Evolutionary conservation across 139 green algal genomes (phyloP), one percentile per base, ranked within the genome.

Genomic region (Mesostigma viride): DNA sequence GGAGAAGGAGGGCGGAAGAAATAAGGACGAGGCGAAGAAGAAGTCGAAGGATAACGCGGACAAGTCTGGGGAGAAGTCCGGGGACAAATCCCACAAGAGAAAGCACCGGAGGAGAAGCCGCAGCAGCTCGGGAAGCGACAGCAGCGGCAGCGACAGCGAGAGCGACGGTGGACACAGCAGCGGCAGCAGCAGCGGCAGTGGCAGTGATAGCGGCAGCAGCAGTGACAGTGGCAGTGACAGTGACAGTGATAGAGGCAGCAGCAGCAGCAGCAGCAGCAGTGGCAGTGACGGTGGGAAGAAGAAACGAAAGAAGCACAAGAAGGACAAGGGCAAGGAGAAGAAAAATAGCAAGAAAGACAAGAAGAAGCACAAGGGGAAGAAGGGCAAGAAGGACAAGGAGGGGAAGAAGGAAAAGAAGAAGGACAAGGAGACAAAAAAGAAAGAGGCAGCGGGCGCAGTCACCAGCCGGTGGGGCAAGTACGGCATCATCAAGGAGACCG

Each of bases 391-490:
- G 14, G 58, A 65, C 27, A 62, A 33, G 11, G 40, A 65, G 58
- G 60, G 33, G 34, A 68, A 57, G 30, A 68, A 45, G 62, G 33
- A 58, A 53, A 8, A 68, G 47, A 56, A 34, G 62, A 68, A 40
- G 33, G n/a, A n/a, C n/a, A 68, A 68, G 30, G 33, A 68, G 47
- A 31, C 60, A 31, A 56, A 57, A 14, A 31, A 68, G 34, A 51
- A 51, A 14, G 11, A 24, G 40, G 40, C 11, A 14, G 33, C 32
- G 4, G 62, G 3, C 14, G 34, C 65, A 6, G 26, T 71, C 17
- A 71, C 46, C 2, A 47, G 65, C 31, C 40, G 40, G 11, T 71
- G 28, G 17, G 65, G 65, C 20, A 71, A 71, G n/a, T 73, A 67
- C 34, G 67, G 67, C 17, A 67, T 73, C 20, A 31, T 73, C 17